Evolutionary conservation across 345 rosid genomes (phyloP).

Genomic region (Brassica incana): DNA sequence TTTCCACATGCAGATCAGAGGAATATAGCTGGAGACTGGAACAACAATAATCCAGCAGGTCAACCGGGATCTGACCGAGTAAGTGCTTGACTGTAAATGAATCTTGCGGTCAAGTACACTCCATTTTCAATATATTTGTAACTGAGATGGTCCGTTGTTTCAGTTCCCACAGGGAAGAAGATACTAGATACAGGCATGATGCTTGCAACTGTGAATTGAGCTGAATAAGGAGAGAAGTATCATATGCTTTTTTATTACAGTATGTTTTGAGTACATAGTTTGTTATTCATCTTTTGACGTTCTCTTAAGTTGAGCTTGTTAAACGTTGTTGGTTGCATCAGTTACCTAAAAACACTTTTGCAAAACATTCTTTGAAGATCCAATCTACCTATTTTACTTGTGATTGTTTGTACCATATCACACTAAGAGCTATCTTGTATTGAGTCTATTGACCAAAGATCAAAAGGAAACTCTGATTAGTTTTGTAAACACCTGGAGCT

Average conservation of each 20-base stretch:
- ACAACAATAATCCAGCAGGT: conserved; percentile 43
- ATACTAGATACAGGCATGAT: conserved; percentile 20
- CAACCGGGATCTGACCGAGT: conserved; percentile 48
- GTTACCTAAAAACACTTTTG: background rate
- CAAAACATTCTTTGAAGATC: background rate
- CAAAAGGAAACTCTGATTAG: background rate
- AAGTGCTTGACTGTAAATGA: conserved; percentile 17
- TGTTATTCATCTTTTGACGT: background rate
- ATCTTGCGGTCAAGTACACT: background rate
- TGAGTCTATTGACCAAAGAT: background rate
- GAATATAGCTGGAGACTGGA: conserved; percentile 37
- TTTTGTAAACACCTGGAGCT: conserved; percentile 11
- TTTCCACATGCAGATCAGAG: too few species aligned
- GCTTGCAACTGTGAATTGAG: conserved; percentile 19
- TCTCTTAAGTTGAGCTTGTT: conserved; percentile 10
- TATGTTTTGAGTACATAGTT: background rate
- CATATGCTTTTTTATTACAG: background rate
- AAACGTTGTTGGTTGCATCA: background rate
- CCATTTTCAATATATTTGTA: background rate
- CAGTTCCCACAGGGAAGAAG: conserved; percentile 41
- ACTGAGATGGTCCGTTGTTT: conserved; percentile 19
- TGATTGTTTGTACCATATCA: background rate
- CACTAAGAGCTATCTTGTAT: background rate
- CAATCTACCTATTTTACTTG: background rate
- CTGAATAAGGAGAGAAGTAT: conserved; percentile 21